Evolutionary conservation across 1,284 basidiomycete genomes (phyloP), one percentile per base, ranked within the genome.

Genomic region (Trichosporon ovoides): DNA sequence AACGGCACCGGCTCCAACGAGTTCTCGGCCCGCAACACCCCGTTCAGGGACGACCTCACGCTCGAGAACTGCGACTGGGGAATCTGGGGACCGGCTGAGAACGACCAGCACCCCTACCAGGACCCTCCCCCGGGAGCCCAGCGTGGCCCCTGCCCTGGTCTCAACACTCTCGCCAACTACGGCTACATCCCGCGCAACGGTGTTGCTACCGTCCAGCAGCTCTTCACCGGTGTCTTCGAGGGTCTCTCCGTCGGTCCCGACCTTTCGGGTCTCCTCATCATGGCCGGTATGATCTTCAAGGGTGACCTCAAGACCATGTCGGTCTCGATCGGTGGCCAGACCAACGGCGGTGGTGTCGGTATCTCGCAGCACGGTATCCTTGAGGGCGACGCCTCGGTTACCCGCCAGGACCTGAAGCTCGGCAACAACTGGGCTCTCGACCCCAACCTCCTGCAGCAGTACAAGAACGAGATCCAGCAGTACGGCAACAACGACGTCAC

Each of bases 121-220:
- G 60, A 61, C 5, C 60, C 66, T 31, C 57, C 58, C 1, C 58
- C 61, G n/a, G 65, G 56, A 10, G 60, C 65, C 43, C 60, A 60
- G 48, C 66, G 68, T 4, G 72, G 73, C 28, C 66, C 68, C 13
- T 75, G 72, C 57, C 73, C 73, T 1, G 73, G 73, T 33, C 61
- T 76, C 49, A 75, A 74, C 65, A 68, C 69, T 0, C 52, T 73
- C 18, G 73, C 73, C 20, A 71, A 70, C 51, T 68, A 73, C 59
- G 67, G 67, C 55, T 66, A 66, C 58, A 54, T 59, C 34, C 62
- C 58, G 35, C 59, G 68, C 37, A 63, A 58, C 53, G 74, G 74
- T 22, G 65, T 76, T 37, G 66, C 70, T 46, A 66, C 67, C 22
- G 50, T 58, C 13, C 51, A 56, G 53, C 59, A 70, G 43, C 64